Evolutionary conservation across 345 rosid species (phyloP).

Genomic region (Anastatica hierochuntica): DNA sequence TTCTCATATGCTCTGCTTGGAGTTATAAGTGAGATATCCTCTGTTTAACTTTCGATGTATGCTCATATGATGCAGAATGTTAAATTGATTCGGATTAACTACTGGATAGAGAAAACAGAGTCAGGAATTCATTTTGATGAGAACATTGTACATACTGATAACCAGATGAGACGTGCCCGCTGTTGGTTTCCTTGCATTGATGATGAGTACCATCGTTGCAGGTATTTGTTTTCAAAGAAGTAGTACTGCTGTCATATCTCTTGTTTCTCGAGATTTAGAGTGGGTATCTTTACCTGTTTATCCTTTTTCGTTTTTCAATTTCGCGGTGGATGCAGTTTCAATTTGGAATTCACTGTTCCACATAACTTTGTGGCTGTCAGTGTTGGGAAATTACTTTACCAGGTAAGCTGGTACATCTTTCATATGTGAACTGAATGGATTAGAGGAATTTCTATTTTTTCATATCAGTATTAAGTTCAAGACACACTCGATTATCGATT

Average conservation of each 20-base stretch:
- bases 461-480: neutral
- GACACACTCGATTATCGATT: neutral
- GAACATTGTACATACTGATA: slow-evolving; percentile 72
- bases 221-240: slow-evolving; percentile 30
- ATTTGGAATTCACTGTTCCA: slow-evolving; percentile 93
- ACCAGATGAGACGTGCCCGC: slow-evolving; percentile 86
- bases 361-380: slow-evolving; percentile 87
- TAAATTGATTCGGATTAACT: slow-evolving; percentile 70
- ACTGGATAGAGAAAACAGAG: slow-evolving; percentile 84
- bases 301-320: neutral
- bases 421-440: slow-evolving; percentile 4
- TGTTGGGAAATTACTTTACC: slow-evolving; percentile 70
- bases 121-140: slow-evolving; percentile 81
- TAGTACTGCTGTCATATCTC: neutral
- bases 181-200: slow-evolving; percentile 98
- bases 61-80: slow-evolving; percentile 71
- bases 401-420: slow-evolving; percentile 44
- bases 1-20: neutral
- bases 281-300: neutral
- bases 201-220: slow-evolving; percentile 71
- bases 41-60: neutral
- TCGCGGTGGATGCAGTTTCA: slow-evolving; percentile 47
- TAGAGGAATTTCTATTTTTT: slow-evolving; percentile 3
- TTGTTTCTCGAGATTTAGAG: slow-evolving; percentile 3
- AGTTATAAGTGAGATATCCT: neutral